Evolutionary conservation across 2,329 filamentous ascomycete genomes (phyloP).

Genomic region (Rhexocercosporidium sp.): DNA sequence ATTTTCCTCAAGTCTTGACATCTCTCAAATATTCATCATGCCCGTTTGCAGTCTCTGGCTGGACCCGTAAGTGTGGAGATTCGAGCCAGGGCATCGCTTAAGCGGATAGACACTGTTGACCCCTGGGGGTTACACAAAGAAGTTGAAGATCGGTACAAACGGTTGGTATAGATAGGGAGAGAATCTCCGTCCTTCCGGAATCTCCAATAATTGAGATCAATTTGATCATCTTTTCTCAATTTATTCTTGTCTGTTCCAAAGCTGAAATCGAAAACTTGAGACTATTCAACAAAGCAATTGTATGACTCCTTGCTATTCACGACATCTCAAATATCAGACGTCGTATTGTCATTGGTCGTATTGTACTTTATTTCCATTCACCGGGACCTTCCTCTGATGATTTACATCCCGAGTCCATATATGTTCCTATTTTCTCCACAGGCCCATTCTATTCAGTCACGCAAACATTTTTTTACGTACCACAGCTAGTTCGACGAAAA

Average conservation of each 20-base stretch:
- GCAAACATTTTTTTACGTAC: not conserved
- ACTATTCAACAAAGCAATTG: not conserved
- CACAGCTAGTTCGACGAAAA: not conserved
- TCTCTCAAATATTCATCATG: not conserved
- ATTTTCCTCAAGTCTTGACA: not conserved
- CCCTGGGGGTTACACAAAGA: not conserved
- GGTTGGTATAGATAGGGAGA: not conserved
- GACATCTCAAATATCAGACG: too few relatives aligned
- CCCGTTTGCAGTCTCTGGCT: not conserved
- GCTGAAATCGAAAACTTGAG: not conserved
- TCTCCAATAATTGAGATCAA: not conserved
- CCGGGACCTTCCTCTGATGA: not conserved
- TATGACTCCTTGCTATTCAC: not conserved
- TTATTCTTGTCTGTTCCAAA: not conserved
- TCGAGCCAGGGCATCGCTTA: conserved; percentile 2
- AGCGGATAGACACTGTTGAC: not conserved
- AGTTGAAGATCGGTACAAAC: conserved; percentile 4
- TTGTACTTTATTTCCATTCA: not conserved
- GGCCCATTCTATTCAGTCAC: not conserved
- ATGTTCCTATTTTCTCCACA: not conserved
- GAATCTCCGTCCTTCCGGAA: not conserved
- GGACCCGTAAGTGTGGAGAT: not conserved
- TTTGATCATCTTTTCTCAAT: not conserved
- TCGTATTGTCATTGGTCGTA: not conserved
- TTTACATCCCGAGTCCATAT: not conserved